These are phyloP conservation scores for Neurospora sp. DNA, from an alignment of 495 filamentous ascomycete species.

Conservation along the genomic window DNA sequence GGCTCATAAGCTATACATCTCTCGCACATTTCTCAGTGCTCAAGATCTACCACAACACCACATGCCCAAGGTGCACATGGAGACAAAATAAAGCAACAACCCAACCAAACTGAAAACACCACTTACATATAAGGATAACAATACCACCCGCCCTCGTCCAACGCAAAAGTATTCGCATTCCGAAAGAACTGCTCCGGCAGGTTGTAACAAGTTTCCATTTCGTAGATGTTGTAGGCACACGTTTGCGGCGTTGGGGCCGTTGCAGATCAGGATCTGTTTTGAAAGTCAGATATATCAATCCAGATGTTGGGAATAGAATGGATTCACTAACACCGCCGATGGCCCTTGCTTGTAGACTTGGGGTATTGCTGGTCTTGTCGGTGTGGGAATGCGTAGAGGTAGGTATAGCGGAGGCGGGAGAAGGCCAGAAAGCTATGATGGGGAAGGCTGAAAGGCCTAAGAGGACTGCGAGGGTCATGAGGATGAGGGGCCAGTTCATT, in stretches of 20 bases:
- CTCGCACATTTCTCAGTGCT: background rate
- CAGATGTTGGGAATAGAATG: too few species aligned
- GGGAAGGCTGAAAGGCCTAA: background rate
- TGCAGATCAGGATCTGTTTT: conserved; percentile 26
- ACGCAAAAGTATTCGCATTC: conserved; percentile 32
- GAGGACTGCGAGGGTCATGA: background rate
- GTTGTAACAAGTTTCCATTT: conserved; percentile 29
- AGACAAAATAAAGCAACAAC: too few species aligned
- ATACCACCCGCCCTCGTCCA: conserved; percentile 29
- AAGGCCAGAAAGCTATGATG: background rate
- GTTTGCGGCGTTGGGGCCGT: conserved; percentile 30
- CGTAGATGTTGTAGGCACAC: conserved; percentile 27
- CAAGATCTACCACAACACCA: background rate
- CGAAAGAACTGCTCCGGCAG: conserved; percentile 19
- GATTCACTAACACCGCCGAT: background rate
- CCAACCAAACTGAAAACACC: background rate
- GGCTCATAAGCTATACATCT: too few species aligned
- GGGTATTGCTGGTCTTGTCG: background rate
- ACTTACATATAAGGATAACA: conserved; percentile 29
- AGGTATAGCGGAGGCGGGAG: background rate
- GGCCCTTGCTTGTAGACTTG: background rate
- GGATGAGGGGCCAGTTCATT: background rate
- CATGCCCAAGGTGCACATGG: too few species aligned
- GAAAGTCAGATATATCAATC: background rate
- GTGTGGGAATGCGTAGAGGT: background rate